Percentiles rank a stretch among this genome's conserved stretches.
These are phyloP conservation scores for Fagus sylvatica DNA, from an alignment of 306 rosid species.

Conservation along the genomic window DNA sequence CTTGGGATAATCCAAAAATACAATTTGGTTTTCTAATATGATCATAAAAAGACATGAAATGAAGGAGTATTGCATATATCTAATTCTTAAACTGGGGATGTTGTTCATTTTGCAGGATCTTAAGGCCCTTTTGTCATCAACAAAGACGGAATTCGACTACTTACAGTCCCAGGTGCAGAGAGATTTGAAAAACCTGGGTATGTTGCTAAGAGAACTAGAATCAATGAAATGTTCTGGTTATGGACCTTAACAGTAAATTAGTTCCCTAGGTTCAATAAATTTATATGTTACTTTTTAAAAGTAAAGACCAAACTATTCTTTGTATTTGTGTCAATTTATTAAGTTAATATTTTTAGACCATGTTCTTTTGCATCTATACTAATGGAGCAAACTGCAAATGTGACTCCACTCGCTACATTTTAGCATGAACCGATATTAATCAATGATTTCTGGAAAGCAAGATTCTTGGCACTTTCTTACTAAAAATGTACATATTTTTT, in stretches of 20 bases:
- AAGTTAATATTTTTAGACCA: background rate
- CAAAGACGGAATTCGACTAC: slow-evolving; percentile 64
- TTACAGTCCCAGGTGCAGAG: slow-evolving; percentile 63
- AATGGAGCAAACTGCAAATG: background rate
- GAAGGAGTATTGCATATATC: background rate
- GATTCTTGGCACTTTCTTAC: background rate
- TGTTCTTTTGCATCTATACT: background rate
- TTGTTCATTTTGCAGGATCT: slow-evolving; percentile 57
- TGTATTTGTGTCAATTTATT: background rate
- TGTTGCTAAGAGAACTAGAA: slow-evolving; percentile 13
- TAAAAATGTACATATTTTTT: background rate
- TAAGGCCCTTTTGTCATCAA: slow-evolving; percentile 56
- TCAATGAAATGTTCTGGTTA: background rate
- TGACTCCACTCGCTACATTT: background rate
- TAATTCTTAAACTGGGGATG: background rate
- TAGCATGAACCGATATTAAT: background rate
- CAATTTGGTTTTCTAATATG: background rate
- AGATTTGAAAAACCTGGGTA: slow-evolving; percentile 70
- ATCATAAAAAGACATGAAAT: background rate
- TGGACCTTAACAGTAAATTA: background rate
- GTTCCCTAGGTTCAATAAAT: background rate
- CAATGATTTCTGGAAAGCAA: background rate
- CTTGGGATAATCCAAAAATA: background rate
- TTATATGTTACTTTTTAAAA: background rate
- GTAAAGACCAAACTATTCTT: background rate